Conservation (phyloP, 495 filamentous ascomycete genomes). For the Mytilinidion resinicola region DNA sequence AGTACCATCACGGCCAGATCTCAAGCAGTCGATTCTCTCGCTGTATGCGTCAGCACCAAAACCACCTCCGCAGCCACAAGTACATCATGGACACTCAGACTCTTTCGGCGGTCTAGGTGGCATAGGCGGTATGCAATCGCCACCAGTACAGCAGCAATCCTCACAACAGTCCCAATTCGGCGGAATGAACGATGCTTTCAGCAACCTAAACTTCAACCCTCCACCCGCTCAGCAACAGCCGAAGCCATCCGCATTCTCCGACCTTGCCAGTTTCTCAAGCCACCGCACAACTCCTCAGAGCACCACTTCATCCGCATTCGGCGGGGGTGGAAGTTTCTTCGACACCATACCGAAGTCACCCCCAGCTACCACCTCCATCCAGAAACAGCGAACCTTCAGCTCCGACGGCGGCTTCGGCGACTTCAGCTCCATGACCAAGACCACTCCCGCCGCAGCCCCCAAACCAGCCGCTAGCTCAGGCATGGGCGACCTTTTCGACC, state of each 20-base stretch:
- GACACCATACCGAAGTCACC: slow-evolving; percentile 40
- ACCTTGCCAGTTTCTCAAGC: slow-evolving; percentile 56
- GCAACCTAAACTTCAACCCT: slow-evolving; percentile 67
- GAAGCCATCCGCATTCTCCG: slow-evolving; percentile 69
- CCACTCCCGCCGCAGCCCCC: slow-evolving; percentile 52
- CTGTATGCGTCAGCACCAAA: slow-evolving; percentile 69
- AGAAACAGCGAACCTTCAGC: slow-evolving; percentile 10
- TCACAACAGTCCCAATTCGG: slow-evolving; percentile 51
- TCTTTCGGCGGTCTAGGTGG: slow-evolving; percentile 65
- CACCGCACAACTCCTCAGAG: slow-evolving; percentile 40
- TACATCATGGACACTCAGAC: slow-evolving; percentile 51
- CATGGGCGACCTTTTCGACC: slow-evolving; percentile 73
- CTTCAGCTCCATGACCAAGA: slow-evolving; percentile 31
- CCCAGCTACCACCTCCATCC: slow-evolving; percentile 18
- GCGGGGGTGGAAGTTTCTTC: slow-evolving; percentile 73
- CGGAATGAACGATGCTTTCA: slow-evolving; percentile 82
- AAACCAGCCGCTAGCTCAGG: slow-evolving; percentile 46
- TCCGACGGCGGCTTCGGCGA: slow-evolving; percentile 34
- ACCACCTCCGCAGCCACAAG: slow-evolving; percentile 52
- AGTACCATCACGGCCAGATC: slow-evolving; percentile 75
- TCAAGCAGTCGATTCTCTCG: slow-evolving; percentile 95
- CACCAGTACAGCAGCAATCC: slow-evolving; percentile 26
- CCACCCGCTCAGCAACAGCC: slow-evolving; percentile 49
- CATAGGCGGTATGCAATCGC: slow-evolving; percentile 39
- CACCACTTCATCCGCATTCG: slow-evolving; percentile 47